Conservation (phyloP, 1,284 basidiomycete species). For the Rhodotorula sp. region DNA sequence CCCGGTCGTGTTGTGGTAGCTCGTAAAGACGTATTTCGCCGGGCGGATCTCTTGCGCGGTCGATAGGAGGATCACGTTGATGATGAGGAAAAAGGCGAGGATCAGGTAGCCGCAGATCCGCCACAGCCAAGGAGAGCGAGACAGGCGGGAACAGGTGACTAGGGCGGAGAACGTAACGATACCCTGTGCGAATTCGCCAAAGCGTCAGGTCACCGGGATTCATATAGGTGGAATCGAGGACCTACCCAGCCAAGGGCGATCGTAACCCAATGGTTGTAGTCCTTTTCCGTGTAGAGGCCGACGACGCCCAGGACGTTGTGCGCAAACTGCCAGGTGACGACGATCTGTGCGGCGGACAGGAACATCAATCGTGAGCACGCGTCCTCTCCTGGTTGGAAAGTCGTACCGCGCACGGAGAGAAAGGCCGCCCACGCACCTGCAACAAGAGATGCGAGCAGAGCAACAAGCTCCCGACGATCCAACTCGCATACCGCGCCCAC, state of each 20-base stretch:
- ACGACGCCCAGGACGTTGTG: slow-evolving; percentile 41
- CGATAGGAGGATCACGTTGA: slow-evolving; percentile 38
- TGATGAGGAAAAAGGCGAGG: slow-evolving; percentile 31
- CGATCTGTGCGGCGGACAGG: slow-evolving; percentile 28
- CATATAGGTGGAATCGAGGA: background rate
- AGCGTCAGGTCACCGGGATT: background rate
- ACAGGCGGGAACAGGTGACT: slow-evolving; percentile 36
- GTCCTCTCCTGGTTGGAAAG: too few relatives aligned
- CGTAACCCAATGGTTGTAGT: slow-evolving; percentile 35
- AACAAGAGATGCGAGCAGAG: slow-evolving; percentile 42
- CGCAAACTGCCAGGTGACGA: slow-evolving; percentile 42
- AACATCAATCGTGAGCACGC: background rate
- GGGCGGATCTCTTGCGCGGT: slow-evolving; percentile 32
- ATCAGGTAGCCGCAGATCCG: slow-evolving; percentile 33
- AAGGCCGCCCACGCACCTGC: slow-evolving; percentile 16
- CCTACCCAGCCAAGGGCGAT: slow-evolving; percentile 39
- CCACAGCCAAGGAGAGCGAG: slow-evolving; percentile 43
- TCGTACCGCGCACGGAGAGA: too few relatives aligned
- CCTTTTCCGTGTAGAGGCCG: slow-evolving; percentile 31
- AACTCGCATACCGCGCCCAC: slow-evolving; percentile 42
- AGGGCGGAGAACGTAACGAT: slow-evolving; percentile 35
- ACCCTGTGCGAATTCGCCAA: slow-evolving; percentile 14
- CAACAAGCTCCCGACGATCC: slow-evolving; percentile 41
- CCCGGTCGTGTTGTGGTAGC: slow-evolving; percentile 41
- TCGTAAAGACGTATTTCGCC: slow-evolving; percentile 39